phyloP scores from a whole-genome alignment of 2,329 filamentous ascomycete genomes.

The Erysiphe neolycopersici region DNA sequence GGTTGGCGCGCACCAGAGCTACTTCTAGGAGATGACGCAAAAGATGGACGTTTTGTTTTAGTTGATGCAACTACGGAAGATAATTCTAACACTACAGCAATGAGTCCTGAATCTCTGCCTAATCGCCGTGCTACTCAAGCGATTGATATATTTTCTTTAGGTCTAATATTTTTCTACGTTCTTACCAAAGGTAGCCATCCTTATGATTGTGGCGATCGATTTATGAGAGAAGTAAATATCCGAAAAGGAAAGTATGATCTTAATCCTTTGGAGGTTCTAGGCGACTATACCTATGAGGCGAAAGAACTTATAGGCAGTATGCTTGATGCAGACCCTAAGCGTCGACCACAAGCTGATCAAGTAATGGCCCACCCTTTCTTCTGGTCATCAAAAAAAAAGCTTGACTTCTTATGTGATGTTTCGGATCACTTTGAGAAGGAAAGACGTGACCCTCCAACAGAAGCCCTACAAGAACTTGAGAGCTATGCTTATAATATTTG shows the following conservation, averaged over 20 bases:
- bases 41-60: slow-evolving; percentile 18
- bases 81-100: slow-evolving; percentile 30
- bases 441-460: slow-evolving; percentile 53
- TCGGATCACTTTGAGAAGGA: slow-evolving; percentile 95
- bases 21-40: slow-evolving; percentile 50
- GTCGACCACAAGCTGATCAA: slow-evolving; percentile 43
- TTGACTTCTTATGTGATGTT: slow-evolving; percentile 84
- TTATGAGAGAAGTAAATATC: slow-evolving; percentile 93
- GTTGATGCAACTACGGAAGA: slow-evolving; percentile 29
- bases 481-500: slow-evolving; percentile 24
- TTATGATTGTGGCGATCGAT: slow-evolving; percentile 80
- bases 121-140: slow-evolving; percentile 73
- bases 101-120: slow-evolving; percentile 24
- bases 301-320: slow-evolving; percentile 68
- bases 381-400: slow-evolving; percentile 69
- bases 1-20: slow-evolving; percentile 94
- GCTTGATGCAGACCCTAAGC: slow-evolving; percentile 28
- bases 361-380: slow-evolving; percentile 92
- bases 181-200: slow-evolving; percentile 77
- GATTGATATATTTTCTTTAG: slow-evolving; percentile 92
- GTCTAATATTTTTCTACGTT: slow-evolving; percentile 98
- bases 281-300: slow-evolving; percentile 66
- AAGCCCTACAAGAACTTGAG: slow-evolving; percentile 33
- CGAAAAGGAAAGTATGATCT: slow-evolving; percentile 65
- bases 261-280: slow-evolving; percentile 42